Evolutionary conservation across 306 rosid species (phyloP), one percentile per base, ranked within the genome.

Genomic region (Trichosanthes truncata): DNA sequence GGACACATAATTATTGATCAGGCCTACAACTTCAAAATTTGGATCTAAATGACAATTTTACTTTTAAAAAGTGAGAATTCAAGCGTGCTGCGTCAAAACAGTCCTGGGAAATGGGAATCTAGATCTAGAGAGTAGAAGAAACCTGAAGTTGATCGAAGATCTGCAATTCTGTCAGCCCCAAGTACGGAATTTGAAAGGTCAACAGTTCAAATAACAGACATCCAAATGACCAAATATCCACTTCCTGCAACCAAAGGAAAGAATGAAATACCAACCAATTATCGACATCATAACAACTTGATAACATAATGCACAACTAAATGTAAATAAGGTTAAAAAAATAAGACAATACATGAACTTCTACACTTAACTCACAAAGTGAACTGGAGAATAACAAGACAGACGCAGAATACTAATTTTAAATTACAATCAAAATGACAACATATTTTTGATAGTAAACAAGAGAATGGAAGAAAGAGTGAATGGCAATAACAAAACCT

Each of bases 161-260:
- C 38, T 84, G 87, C 36, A 80, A 72, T 79, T 93, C 97, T 71
- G 93, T 56, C 3, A 90, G 41, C 72, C 90, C 98, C 48, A 55
- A 71, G 88, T 88, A 91, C 4, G 99, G 99, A 77, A 93, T 61
- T 82, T 79, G 89, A 83, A 96, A 63, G 17, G 94, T 91, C 83
- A 96, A 83, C 87, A 96, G 83, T 86, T 96, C 99, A 82, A 88
- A 80, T 80, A 96, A 89, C 51, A 96, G 84, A 79, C 99, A 96
- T 80, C 99, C 99, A 87, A 90, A 96, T 15, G 98, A 96, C 99
- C 99, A 96, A 81, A 96, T 89, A 88, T 96, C 99, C 73, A 88
- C 89, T 89, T 90, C 97, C 99, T 96, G 94, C 82, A 80, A 63
- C 73, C 68, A 84, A 20, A 77, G 76, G n/a, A 5, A 78, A 62